Base-by-base conservation (phyloP, 2,329 filamentous ascomycete genomes). In the Triangularia verruculosa region DNA sequence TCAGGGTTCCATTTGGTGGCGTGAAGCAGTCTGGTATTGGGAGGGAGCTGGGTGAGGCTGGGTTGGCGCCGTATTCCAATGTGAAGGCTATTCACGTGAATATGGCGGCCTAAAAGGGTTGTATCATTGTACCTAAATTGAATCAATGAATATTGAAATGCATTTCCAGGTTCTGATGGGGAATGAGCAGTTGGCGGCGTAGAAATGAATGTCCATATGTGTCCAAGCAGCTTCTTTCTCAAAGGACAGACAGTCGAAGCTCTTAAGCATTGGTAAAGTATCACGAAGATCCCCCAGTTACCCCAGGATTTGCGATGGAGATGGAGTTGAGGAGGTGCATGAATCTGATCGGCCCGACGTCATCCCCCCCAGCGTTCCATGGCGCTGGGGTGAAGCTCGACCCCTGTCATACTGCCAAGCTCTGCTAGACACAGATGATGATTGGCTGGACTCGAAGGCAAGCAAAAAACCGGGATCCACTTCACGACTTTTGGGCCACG, bases 1-100 rank as follows among this genome's bases (percentile, higher is more conserved):
- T 84, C 76, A 82, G 87, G 71, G 73, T 89, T 34, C 74, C 74
- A 12, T 90, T 77, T 64, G 75, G 75, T 24, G 75, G 75, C 24
- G 74, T 76, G 39, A 77, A 77, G 73, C 74, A 76, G 69, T 75
- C 73, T 55, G 75, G 75, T 7, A 77, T 77, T 43, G 75, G 75
- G 1, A 68, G 75, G 57, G 75, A 77, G 70, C 64, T 76, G 65
- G 75, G 75, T 51, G 73, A 76, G 72, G 74, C 75, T 0, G 75
- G 74, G 2, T 66, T 77, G 52, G 70, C 72, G 54, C 68, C 74
- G n/a, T 77, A 76, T 63, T 76, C 72, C 61, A 74, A 74, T 61
- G 64, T 74, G 70, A 77, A 77, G 72, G 70, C 71, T 20, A 70
- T 77, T 4, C 74, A 79, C 65, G 69, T 76, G 39, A 77, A 76